Conservation (phyloP, 768 basidiomycete species). For the Hypsizygus marmoreus region DNA sequence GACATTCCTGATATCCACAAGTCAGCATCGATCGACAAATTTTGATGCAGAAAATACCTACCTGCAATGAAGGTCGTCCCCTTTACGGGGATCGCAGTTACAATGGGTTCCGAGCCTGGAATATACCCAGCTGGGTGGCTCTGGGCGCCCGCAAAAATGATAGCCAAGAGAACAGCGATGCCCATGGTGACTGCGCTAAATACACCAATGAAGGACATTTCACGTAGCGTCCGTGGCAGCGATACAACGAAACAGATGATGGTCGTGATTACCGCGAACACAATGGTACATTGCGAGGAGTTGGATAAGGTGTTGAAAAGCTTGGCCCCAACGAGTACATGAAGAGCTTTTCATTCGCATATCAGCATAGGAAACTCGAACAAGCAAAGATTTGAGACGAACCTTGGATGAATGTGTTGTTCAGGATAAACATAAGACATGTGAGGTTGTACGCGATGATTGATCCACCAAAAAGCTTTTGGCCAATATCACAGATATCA, state of each 20-base stretch:
- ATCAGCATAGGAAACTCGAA: not conserved
- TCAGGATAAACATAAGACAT: conserved; percentile 52
- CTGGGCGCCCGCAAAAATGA: conserved; percentile 43
- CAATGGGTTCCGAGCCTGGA: conserved; percentile 35
- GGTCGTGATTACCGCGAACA: conserved; percentile 35
- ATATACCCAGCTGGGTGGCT: conserved; percentile 43
- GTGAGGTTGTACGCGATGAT: conserved; percentile 50
- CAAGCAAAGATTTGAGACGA: not conserved
- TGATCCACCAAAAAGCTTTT: conserved; percentile 47
- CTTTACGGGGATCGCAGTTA: conserved; percentile 34
- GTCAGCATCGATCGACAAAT: not conserved
- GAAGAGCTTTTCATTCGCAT: conserved; percentile 32
- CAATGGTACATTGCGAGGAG: conserved; percentile 42
- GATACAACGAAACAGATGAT: conserved; percentile 42
- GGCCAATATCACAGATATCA: conserved; percentile 54
- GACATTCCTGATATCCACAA: conserved; percentile 35
- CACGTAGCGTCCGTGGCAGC: conserved; percentile 44
- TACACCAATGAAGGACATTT: conserved; percentile 41
- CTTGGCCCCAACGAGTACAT: conserved; percentile 47
- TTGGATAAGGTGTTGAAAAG: conserved; percentile 47
- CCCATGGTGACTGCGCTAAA: conserved; percentile 49
- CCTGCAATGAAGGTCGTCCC: conserved; percentile 43
- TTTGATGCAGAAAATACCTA: conserved; percentile 10
- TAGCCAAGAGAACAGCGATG: conserved; percentile 42
- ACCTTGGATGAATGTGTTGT: conserved; percentile 59